Base-by-base conservation (phyloP, 1,139 yeast species). In the Pichia sp. region DNA sequence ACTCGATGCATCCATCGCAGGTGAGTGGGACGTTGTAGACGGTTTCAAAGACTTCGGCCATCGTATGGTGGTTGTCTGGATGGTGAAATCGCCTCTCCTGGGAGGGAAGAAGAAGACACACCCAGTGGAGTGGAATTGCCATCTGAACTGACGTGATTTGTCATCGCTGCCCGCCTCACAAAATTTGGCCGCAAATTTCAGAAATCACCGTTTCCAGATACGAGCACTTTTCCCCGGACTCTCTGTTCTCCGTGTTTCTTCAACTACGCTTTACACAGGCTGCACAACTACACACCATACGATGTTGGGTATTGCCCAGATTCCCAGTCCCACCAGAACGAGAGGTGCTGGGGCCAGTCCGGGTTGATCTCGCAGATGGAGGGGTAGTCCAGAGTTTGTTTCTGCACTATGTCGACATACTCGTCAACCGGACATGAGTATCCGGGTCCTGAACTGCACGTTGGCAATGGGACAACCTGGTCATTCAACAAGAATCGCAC, bases 1-100 rank as follows among this genome's bases (percentile, higher is more conserved):
- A 71, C 11, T 77, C 76, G 17, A 83, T 87, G 65, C 96, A 88
- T 14, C 76, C 67, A 38, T 80, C 69, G 62, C 96, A 89, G 55
- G 82, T 80, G 74, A 88, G 70, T 3, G 91, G 90, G 45, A 88
- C 94, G 31, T 89, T 88, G 65, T 83, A 85, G 14, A 83, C 86
- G 14, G 85, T 77, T 71, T 82, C 74, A 57, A 47, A 50, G 12
- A 31, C 20, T 22, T 44, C 34, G 2, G 37, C 3, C 47, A 44
- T 44, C 9, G 8, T 34, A 17, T 22, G 30, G 8, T 19, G 40
- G 6, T 8, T 11, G 4, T 22, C 10, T 37, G 33, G 20, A 10
- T 27, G 15, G 21, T 37, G 19, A 24, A 14, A 19, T 9, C n/a
- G n/a, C n/a, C n/a, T n/a, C n/a, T n/a, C n/a, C n/a, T n/a, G n/a